Base-by-base conservation (phyloP, 305 asterid genomes). In the Fraxinus floribunda region DNA sequence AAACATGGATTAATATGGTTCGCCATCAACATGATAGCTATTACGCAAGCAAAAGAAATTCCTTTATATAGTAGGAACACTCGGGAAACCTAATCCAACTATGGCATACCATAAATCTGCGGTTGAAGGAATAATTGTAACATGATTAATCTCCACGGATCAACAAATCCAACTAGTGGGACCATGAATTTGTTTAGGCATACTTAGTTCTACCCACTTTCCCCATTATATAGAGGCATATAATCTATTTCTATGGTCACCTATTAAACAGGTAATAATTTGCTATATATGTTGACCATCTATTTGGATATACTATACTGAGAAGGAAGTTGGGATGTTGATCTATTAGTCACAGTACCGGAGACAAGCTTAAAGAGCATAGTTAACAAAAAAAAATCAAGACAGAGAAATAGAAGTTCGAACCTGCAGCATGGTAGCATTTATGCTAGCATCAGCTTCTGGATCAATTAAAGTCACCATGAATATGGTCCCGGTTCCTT, bases 401-500 rank as follows among this genome's bases (percentile, higher is more conserved):
- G 5, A 34, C 22, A 49, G 34, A 44, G 46, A n/a, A 74, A 57
- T 10, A 75, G 68, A 38, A 7, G 11, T 60, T 29, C 82, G 13
- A 81, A 95, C 99, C 98, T 94, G 94, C 26, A 97, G 89, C 97
- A 97, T 87, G 46, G 82, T 57, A 7, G 98, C 95, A 79, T 95
- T 97, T 66, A 95, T 76, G 90, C 98, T 97, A 83, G 74, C 82
- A 36, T 94, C 97, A 66, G 89, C 78, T 78, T 97, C 98, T 3
- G 93, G 22, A 36, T 91, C 97, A 4, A 90, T 38, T 93, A 95
- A 76, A 32, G 97, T 94, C 5, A 97, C 97, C 94, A 91, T 52
- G 32, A 90, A 88, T 57, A 97, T 32, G n/a, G 93, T 88, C n/a
- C 99, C 98, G 3, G 98, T 94, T 80, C 99, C 99, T 89, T 97